Base-by-base conservation (phyloP, 2,329 filamentous ascomycete genomes). In the Zymoseptoria crescenta region DNA sequence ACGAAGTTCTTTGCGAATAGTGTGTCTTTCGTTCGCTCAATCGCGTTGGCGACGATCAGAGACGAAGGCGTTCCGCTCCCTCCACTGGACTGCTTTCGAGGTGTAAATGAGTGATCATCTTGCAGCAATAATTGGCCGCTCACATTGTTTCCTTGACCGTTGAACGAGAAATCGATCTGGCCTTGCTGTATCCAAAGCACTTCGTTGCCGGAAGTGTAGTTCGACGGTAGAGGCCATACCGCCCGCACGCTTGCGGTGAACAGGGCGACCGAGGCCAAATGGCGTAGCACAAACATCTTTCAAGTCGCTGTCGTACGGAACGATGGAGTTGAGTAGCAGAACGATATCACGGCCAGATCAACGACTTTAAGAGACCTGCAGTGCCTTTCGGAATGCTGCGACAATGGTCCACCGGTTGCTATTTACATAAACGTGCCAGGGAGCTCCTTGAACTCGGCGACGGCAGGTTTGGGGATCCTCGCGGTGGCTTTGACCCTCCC, bases 1-100 rank as follows among this genome's bases (percentile, higher is more conserved):
- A 90, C 81, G 62, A 92, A 85, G 65, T 83, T 84, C 59, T 86
- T 77, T 27, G 81, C 74, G 73, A 91, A 88, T 58, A 93, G 83
- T 59, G 80, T 82, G 24, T 80, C 73, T 63, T 86, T 76, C 8
- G 87, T 80, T 52, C 87, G 81, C 21, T 75, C 65, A 30, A 81
- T 75, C 7, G 79, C 79, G 58, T 73, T 74, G 21, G 75, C 69
- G 16, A 81, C 65, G 9, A 81, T 76, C 73, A 59, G 56, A 57
- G 62, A 49, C 21, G 16, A 29, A 27, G 52, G 30, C 19, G 48
- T 16, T 53, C 19, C 19, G 16, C 21, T 13, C 28, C 21, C 24
- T 27, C n/a, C 20, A n/a, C 21, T 13, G 20, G 35, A 7, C 55
- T 57, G 62, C 57, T 55, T 55, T 49, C 41, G 21, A 45, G 56